These are phyloP conservation scores for Uronychia binucleata DNA, from an alignment of 73 alveolate genomes.

Conservation along the genomic window DNA sequence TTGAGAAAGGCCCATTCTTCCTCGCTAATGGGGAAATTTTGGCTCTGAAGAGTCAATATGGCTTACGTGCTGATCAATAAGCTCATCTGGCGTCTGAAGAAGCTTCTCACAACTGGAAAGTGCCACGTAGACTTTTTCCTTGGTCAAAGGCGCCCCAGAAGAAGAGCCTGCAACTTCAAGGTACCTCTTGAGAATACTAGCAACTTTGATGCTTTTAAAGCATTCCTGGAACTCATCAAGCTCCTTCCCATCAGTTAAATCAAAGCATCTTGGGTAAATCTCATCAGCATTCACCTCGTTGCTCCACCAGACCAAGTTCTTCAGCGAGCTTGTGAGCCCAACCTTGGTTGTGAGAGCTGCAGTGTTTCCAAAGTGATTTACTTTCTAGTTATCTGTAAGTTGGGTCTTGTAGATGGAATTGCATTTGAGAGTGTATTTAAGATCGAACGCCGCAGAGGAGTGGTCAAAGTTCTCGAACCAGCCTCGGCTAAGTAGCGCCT, in stretches of 20 bases:
- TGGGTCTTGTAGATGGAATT: background rate
- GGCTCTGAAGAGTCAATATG: too few relatives aligned
- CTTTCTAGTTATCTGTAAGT: slow-evolving; percentile 32
- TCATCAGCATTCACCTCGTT: slow-evolving; percentile 63
- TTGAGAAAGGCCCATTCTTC: slow-evolving; percentile 90
- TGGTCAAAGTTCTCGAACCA: slow-evolving; percentile 16
- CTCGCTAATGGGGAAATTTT: too few relatives aligned
- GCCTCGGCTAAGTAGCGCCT: slow-evolving; percentile 29
- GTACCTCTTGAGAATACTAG: background rate
- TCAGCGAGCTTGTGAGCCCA: slow-evolving; percentile 71
- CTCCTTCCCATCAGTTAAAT: slow-evolving; percentile 69
- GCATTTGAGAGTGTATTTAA: slow-evolving; percentile 15
- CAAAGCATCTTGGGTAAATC: slow-evolving; percentile 86
- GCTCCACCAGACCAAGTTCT: slow-evolving; percentile 58
- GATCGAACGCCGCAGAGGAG: background rate
- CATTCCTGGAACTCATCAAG: slow-evolving; percentile 65
- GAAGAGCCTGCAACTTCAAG: slow-evolving; percentile 1
- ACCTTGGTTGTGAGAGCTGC: slow-evolving; percentile 76
- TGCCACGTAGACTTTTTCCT: slow-evolving; percentile 26
- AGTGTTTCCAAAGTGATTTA: slow-evolving; percentile 79
- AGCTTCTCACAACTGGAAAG: slow-evolving; percentile 19
- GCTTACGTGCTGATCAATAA: too few relatives aligned
- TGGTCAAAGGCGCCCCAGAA: background rate
- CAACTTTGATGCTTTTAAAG: slow-evolving; percentile 14
- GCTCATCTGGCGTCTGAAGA: slow-evolving; percentile 29